Evolutionary conservation across 768 basidiomycete genomes (phyloP), one percentile per base, ranked within the genome.

Genomic region (Amanita phalloides): DNA sequence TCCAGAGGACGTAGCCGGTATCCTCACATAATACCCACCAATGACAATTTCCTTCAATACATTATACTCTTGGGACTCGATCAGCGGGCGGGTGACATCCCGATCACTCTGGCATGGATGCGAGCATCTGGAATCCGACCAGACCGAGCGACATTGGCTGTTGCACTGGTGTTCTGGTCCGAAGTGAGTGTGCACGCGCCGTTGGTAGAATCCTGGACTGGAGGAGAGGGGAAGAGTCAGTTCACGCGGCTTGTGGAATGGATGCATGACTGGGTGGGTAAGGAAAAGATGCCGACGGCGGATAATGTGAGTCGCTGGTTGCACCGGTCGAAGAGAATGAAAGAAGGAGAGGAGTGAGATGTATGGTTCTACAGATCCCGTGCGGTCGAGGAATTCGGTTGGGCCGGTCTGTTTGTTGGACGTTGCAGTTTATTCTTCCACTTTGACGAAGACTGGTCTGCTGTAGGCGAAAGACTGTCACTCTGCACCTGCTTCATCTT

Each of bases 91-190:
- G 60, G 65, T 0, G 84, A 90, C 63, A 82, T 92, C 26, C 82
- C 88, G 0, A 70, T 76, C 10, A 70, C 71, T 10, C 63, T 92
- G 0, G 78, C 77, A 17, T 90, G 90, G 87, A 90, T 89, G 87
- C 73, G 75, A 6, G 70, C 68, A 13, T 57, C 89, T 36, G 63
- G 63, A 0, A 66, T 90, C 9, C 36, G 47, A 39, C 87, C 88
- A 1, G 68, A 70, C n/a, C 63, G 60, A 25, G 64, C 70, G 37
- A 83, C 84, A 13, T 64, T 92, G 10, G 75, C 80, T 1, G 60
- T 80, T 0, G 78, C 80, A 20, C 60, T 92, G 46, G 78, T 81
- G 42, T 77, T 85, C 54, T 90, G 87, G 79, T 74, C 73, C 5
- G 87, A 91, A 60, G 78, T 85, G 28, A 77, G 78, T 55, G 64